Conservation (phyloP, 2,329 filamentous ascomycete species). For the Eutypella sp. region DNA sequence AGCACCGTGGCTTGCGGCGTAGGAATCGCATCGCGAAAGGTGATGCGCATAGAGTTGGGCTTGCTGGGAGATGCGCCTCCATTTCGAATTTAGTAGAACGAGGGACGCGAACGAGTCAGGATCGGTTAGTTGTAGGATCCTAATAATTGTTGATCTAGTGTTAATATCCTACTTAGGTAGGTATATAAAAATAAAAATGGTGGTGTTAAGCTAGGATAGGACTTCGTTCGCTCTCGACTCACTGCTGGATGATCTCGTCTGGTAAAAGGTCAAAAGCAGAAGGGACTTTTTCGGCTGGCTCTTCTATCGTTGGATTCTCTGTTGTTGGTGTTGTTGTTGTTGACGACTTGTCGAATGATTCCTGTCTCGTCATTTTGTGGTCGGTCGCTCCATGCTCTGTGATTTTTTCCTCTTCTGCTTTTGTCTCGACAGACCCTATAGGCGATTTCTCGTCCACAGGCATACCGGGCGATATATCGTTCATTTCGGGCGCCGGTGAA, state of each 20-base stretch:
- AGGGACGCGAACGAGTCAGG: conserved; percentile 64
- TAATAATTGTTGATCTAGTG: conserved; percentile 27
- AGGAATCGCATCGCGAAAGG: conserved; percentile 56
- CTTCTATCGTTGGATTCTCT: conserved; percentile 11
- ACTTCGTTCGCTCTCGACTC: conserved; percentile 15
- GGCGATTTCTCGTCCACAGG: too few relatives aligned
- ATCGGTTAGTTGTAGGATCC: conserved; percentile 56
- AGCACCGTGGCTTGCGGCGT: conserved; percentile 42
- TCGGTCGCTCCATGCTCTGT: too few relatives aligned
- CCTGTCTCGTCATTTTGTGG: too few relatives aligned
- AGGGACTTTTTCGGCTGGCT: conserved; percentile 8
- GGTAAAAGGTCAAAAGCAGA: conserved; percentile 53
- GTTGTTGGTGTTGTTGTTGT: conserved; percentile 7
- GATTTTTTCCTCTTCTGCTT: too few relatives aligned
- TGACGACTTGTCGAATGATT: conserved; percentile 1
- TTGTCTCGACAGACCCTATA: too few relatives aligned
- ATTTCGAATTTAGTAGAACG: conserved; percentile 59
- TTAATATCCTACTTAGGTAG: neutral
- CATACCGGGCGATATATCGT: neutral
- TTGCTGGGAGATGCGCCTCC: conserved; percentile 59
- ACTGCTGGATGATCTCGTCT: conserved; percentile 68
- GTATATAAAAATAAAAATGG: too few relatives aligned
- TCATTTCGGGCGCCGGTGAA: neutral
- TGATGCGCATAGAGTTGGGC: conserved; percentile 59
- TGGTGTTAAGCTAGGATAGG: too few relatives aligned